A percentile compares a stretch with the other conserved stretches of the same genome.
Conservation (phyloP, 192 early-diverging fungal genomes). For the Endogone sp. region DNA sequence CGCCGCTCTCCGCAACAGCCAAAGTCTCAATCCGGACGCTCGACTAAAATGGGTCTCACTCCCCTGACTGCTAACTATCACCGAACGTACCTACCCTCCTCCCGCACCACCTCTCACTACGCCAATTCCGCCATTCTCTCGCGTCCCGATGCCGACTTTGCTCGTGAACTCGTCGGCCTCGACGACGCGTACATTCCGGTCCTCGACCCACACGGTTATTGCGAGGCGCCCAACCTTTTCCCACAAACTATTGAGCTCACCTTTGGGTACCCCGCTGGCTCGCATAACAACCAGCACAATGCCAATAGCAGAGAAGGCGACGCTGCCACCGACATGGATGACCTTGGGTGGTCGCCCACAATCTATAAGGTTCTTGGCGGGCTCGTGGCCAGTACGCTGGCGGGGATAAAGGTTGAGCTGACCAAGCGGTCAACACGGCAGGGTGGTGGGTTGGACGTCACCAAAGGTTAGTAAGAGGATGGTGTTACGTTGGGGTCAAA, state of each 20-base stretch:
- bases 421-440: slow-evolving; percentile 8
- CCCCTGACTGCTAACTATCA: slow-evolving; percentile 1
- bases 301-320: not conserved
- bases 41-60: not conserved
- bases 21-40: not conserved
- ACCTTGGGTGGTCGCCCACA: slow-evolving; percentile 1
- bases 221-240: slow-evolving; percentile 31
- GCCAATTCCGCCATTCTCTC: slow-evolving; percentile 34
- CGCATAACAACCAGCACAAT: slow-evolving; percentile 3
- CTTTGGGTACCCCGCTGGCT: slow-evolving; percentile 14
- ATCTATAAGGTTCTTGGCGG: slow-evolving; percentile 27
- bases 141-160: slow-evolving; percentile 46
- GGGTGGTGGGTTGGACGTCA: slow-evolving; percentile 26
- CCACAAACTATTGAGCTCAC: slow-evolving; percentile 27
- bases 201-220: slow-evolving; percentile 35
- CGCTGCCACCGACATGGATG: not conserved
- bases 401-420: slow-evolving; percentile 34
- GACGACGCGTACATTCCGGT: slow-evolving; percentile 8
- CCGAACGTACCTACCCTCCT: slow-evolving; percentile 1
- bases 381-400: slow-evolving; percentile 23
- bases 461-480: slow-evolving; percentile 33
- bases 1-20: not conserved
- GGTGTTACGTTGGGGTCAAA: slow-evolving; percentile 1
- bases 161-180: slow-evolving; percentile 39
- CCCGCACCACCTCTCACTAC: not conserved